Base-by-base conservation (phyloP, 1,284 basidiomycete species). In the Malassezia cuniculi region DNA sequence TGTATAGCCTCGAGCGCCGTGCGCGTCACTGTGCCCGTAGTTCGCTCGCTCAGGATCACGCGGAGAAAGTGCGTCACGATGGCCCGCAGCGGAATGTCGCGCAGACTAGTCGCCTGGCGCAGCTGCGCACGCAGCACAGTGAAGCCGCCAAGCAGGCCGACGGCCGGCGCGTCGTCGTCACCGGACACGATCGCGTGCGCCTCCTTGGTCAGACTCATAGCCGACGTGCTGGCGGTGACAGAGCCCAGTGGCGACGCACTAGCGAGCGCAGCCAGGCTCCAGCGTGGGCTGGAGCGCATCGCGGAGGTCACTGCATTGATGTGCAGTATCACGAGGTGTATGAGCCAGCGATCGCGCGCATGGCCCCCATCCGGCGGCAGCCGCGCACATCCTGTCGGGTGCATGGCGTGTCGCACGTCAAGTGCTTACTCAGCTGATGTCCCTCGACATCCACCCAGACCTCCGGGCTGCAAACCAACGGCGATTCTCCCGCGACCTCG, bases 11-110 rank as follows among this genome's bases (percentile, higher is more conserved):
- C 78, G 21, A 94, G 76, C 1, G 87, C 82, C 9, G 82, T 76
- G 12, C 86, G 85, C 1, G 89, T 93, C 50, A 94, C 90, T 4
- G 85, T 85, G 9, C 86, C 89, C 1, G 87, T 90, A 0, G 87
- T 93, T 21, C 89, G 71, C 20, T 85, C 80, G 6, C 89, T 94
- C 16, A 87, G 79, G 37, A 97, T 81, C 22, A 97, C 79, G 9
- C 85, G 78, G 50, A 95, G 81, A 72, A 99, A 97, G 19, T 60
- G 59, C 7, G 51, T 39, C 18, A 66, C 28, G 16, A 62, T 44
- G 3, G 49, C 25, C 1, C 54, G 49, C 11, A 55, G 50, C 11
- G 60, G 60, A 27, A 67, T 50, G 21, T 31, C 31, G 12, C 50
- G 31, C 17, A 60, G 38, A 33, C 48, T 28, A 17, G 18, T 21